A percentile compares a stretch with the other conserved stretches of the same genome.
phyloP scores from a whole-genome alignment of 2,329 filamentous ascomycete species.

The Bertia moriformis region DNA sequence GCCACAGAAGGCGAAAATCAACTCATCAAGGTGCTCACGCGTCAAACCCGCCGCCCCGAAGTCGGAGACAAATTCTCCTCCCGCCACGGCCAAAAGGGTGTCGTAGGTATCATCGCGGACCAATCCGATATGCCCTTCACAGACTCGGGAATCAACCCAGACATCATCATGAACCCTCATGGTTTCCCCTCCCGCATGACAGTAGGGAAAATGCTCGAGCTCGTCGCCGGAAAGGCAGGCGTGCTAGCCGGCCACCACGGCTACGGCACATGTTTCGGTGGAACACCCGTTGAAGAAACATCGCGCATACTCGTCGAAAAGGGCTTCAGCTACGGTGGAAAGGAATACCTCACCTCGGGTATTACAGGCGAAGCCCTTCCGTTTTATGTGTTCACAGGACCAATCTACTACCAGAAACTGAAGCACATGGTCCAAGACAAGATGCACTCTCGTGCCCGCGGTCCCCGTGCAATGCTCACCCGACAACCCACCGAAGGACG shows the following conservation, averaged over 20 bases:
- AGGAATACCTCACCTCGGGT: conserved; percentile 89
- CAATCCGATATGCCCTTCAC: conserved; percentile 96
- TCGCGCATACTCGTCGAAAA: conserved; percentile 68
- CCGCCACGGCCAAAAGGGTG: conserved; percentile 94
- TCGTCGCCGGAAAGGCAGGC: conserved; percentile 85
- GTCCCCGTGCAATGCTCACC: conserved; percentile 80
- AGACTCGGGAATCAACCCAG: conserved; percentile 77
- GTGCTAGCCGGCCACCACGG: conserved; percentile 82
- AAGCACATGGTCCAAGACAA: conserved; percentile 99
- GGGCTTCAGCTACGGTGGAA: conserved; percentile 92
- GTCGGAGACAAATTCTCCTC: conserved; percentile 98
- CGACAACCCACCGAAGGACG: conserved; percentile 93
- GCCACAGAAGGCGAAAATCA: conserved; percentile 74
- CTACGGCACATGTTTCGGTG: conserved; percentile 63
- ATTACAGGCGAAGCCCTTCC: conserved; percentile 89
- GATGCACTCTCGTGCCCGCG: conserved; percentile 90
- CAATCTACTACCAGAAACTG: conserved; percentile 97
- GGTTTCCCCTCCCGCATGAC: conserved; percentile 99
- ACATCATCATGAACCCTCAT: conserved; percentile 99
- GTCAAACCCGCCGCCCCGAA: conserved; percentile 90
- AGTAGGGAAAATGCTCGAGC: conserved; percentile 92
- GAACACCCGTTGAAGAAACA: conserved; percentile 79
- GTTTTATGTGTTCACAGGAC: conserved; percentile 94
- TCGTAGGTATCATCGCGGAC: conserved; percentile 89
- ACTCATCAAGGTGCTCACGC: conserved; percentile 83